A percentile compares a stretch with the other conserved stretches of the same genome.
Conservation (phyloP, 75 land plant genomes). For the Azolla pinnata region DNA sequence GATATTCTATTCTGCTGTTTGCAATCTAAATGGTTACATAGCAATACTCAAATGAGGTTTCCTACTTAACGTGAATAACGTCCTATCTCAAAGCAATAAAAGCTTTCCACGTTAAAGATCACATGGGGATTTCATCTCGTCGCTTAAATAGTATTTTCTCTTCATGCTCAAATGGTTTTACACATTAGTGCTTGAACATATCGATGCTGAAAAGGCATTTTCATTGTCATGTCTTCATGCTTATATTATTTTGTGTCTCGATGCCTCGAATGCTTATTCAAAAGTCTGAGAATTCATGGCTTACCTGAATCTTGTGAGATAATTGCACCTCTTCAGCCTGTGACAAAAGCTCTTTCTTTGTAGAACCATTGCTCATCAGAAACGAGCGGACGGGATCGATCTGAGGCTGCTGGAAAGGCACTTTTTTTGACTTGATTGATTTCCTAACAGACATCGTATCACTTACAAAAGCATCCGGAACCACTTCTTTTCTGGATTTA, state of each 20-base stretch:
- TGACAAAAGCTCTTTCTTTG: slow-evolving; percentile 47
- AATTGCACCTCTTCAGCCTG: slow-evolving; percentile 52
- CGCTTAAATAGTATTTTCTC: no score
- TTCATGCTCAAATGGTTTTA: no score
- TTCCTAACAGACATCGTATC: background rate
- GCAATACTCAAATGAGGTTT: background rate
- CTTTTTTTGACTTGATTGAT: slow-evolving; percentile 6
- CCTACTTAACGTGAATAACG: no score
- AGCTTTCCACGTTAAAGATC: no score
- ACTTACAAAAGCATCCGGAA: slow-evolving; percentile 10
- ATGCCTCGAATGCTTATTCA: slow-evolving; percentile 13
- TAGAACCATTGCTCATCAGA: slow-evolving; percentile 19
- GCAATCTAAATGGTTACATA: background rate
- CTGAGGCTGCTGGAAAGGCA: slow-evolving; percentile 1
- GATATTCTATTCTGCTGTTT: background rate
- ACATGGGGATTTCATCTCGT: no score
- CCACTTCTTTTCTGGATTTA: slow-evolving; percentile 12
- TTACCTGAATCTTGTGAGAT: slow-evolving; percentile 72
- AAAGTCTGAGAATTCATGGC: slow-evolving; percentile 8
- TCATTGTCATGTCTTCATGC: no score
- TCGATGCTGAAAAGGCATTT: no score
- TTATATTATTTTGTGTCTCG: background rate
- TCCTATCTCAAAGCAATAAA: no score
- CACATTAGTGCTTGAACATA: no score
- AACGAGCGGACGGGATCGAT: slow-evolving; percentile 18